A percentile compares a stretch with the other conserved stretches of the same genome.
Evolutionary conservation across 1,284 basidiomycete genomes (phyloP).

Genomic region (Ganoderma meredithae): DNA sequence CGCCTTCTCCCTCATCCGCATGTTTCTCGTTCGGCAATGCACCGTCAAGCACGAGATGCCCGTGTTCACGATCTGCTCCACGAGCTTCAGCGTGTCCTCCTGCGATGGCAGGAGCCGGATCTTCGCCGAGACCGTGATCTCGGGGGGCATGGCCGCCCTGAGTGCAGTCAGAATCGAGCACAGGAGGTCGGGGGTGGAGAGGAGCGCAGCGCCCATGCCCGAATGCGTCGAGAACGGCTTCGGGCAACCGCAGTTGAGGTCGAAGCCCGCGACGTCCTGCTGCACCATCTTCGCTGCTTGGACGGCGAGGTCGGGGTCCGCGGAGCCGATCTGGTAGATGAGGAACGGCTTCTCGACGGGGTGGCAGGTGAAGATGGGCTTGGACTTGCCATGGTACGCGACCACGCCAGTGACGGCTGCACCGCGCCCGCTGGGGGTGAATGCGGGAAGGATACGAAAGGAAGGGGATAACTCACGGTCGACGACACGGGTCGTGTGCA

Average conservation of each 20-base stretch:
- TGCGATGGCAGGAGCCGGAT: slow-evolving; percentile 90
- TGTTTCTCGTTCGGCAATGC: slow-evolving; percentile 94
- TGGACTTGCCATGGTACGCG: slow-evolving; percentile 83
- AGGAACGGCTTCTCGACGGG: slow-evolving; percentile 93
- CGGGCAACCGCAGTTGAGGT: slow-evolving; percentile 95
- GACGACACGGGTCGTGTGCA: slow-evolving; percentile 84
- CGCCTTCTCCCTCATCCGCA: slow-evolving; percentile 88
- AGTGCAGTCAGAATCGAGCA: slow-evolving; percentile 87
- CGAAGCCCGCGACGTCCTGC: slow-evolving; percentile 92
- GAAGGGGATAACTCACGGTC: slow-evolving; percentile 69
- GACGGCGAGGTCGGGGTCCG: slow-evolving; percentile 89
- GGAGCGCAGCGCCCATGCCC: slow-evolving; percentile 96
- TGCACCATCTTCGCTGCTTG: slow-evolving; percentile 89
- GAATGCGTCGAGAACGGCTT: slow-evolving; percentile 95
- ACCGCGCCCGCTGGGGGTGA: slow-evolving; percentile 14
- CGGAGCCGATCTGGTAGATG: slow-evolving; percentile 92
- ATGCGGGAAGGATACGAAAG: slow-evolving; percentile 11
- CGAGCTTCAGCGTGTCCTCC: slow-evolving; percentile 87
- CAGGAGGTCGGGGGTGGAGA: slow-evolving; percentile 90
- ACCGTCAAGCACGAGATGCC: slow-evolving; percentile 92
- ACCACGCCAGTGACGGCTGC: slow-evolving; percentile 89
- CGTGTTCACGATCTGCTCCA: slow-evolving; percentile 86
- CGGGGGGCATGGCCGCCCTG: slow-evolving; percentile 73
- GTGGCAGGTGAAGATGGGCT: slow-evolving; percentile 92
- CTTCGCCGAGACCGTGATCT: slow-evolving; percentile 90